Evolutionary conservation across 2,329 filamentous ascomycete species (phyloP), one percentile per base, ranked within the genome.

Genomic region (Geosmithia morbida): DNA sequence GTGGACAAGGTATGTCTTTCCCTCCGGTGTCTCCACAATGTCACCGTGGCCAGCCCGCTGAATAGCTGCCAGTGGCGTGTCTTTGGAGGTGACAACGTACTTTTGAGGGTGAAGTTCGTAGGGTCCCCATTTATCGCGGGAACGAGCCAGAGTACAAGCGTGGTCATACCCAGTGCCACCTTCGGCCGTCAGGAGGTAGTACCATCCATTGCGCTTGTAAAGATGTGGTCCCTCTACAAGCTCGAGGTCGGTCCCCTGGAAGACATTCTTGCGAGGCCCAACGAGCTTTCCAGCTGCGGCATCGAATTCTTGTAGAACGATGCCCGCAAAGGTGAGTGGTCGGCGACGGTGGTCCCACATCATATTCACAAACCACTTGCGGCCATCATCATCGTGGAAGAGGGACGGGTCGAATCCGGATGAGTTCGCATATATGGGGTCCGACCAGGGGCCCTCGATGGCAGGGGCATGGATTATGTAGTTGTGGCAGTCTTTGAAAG

Each of bases 401-500:
- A 79, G 60, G 1, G 70, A 74, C 0, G 78, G 77, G 53, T 83
- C 78, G 53, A 82, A 81, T 1, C 77, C 77, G 0, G 74, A 79
- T 0, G 73, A 75, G 55, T 80, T 81, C 55, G 69, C 65, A 53
- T 75, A 76, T 7, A 75, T 57, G 0, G 77, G 76, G 45, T 81
- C 77, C 0, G 74, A 77, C 78, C 78, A 81, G 0, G 77, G 76
- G 0, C 77, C 78, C 39, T 73, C 67, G 47, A 81, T 74, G 5
- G 62, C 53, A 0, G 68, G 61, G 1, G 74, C 68, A 33, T 56
- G 72, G 47, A 82, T 71, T 49, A 82, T 79, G 56, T 81, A 82
- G 54, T 81, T 82, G 52, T 73, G 77, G 1, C 74, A 69, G 53
- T 81, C 77, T 57, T 79, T 80, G 67, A 79, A 81, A 2, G 71